These are phyloP conservation scores for Candida caryicola DNA, from an alignment of 805 yeast genomes.

Conservation along the genomic window DNA sequence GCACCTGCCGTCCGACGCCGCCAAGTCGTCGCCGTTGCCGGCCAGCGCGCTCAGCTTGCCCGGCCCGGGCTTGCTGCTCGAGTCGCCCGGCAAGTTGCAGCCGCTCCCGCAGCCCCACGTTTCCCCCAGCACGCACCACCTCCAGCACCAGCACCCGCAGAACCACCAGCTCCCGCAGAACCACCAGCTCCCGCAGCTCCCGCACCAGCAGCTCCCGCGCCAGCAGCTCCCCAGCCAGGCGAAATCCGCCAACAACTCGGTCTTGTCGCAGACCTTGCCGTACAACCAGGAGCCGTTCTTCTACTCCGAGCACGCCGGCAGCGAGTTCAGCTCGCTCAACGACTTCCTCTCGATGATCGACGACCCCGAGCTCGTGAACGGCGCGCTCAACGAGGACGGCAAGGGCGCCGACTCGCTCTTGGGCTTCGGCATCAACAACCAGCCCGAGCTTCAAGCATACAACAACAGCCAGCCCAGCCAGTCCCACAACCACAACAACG, in stretches of 20 bases:
- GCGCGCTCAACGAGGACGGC: conserved; percentile 28
- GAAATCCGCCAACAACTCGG: conserved; percentile 17
- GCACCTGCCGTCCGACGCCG: conserved; percentile 4
- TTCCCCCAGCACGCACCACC: neutral
- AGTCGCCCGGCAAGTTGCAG: conserved; percentile 4
- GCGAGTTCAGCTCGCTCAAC: conserved; percentile 85
- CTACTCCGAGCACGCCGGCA: conserved; percentile 87
- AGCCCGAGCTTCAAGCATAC: too few species aligned
- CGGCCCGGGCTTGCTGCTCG: conserved; percentile 3
- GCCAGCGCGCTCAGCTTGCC: conserved; percentile 4
- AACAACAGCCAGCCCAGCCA: neutral
- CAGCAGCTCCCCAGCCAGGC: conserved; percentile 8
- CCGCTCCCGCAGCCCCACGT: conserved; percentile 5
- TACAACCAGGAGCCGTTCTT: conserved; percentile 72
- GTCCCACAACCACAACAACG: neutral
- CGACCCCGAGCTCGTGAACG: conserved; percentile 68
- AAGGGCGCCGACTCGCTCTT: conserved; percentile 17
- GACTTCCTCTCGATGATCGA: conserved; percentile 89
- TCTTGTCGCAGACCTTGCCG: conserved; percentile 39
- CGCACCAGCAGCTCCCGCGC: conserved; percentile 7
- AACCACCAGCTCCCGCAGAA: conserved; percentile 2
- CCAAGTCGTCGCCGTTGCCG: conserved; percentile 1
- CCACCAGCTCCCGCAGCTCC: conserved; percentile 5
- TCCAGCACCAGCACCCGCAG: conserved; percentile 3
- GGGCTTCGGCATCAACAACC: conserved; percentile 16